Base-by-base conservation (phyloP, 2,329 filamentous ascomycete species). In the Xylariaceae sp. region DNA sequence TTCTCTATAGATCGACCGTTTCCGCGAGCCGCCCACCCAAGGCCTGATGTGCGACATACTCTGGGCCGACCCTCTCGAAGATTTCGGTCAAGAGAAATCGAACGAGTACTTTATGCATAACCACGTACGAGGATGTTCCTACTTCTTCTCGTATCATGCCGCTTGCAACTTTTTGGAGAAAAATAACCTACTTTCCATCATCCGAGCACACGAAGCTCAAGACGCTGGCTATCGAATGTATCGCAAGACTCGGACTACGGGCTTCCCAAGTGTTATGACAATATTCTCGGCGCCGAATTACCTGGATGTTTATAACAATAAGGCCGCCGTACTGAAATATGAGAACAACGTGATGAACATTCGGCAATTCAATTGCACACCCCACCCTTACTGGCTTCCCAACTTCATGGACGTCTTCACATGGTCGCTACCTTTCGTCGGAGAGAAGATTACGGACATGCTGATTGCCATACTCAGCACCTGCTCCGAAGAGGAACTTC, bases 281-380 rank as follows among this genome's bases (percentile, higher is more conserved):
- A 99, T 99, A 71, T 99, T 99, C 82, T 97, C 93, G 50, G 94
- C 94, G 1, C 94, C 94, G 44, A 99, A 99, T 77, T 99, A 99
- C 74, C 86, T 99, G 64, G 94, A 99, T 71, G 92, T 99, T 44
- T 99, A 99, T 79, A 99, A 99, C 85, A 99, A 99, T 83, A 99
- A 99, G 81, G 94, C 94, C 1, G 94, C 94, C 0, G 94, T 99
- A 47, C 81, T 99, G 70, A 99, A 99, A 79, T 99, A 99, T 74
- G 94, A 99, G 79, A 99, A 99, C 77, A 99, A 99, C 72, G 94
- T 99, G 62, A 99, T 99, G 94, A 99, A 99, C 80, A 99, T 99
- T 73, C 86, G 94, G 61, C 94, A 99, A 76, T 99, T 99, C 80
- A 99, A 99, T 82, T 99, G 93, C 83, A 97, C 94, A 18, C 94